Conservation (phyloP, 495 filamentous ascomycete species). For the Podospora pseudoanserina region DNA sequence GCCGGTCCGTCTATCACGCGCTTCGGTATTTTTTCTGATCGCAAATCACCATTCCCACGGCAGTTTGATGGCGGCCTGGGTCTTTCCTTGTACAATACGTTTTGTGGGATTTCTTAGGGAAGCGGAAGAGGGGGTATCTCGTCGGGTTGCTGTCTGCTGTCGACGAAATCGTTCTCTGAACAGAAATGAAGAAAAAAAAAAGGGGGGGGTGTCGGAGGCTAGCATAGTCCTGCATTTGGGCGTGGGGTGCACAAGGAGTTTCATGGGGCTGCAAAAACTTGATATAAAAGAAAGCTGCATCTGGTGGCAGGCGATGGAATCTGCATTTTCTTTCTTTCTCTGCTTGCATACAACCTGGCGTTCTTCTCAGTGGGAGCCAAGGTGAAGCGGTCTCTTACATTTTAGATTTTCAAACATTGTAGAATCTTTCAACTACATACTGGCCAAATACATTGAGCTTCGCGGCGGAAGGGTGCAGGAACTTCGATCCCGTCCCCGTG, state of each 20-base stretch:
- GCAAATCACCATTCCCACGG: background rate
- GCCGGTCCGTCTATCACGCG: background rate
- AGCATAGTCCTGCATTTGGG: background rate
- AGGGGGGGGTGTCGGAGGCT: background rate
- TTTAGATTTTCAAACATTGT: background rate
- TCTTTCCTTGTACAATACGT: background rate
- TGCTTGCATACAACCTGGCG: background rate
- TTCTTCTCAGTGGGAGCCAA: background rate
- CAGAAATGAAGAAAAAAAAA: conserved; percentile 2
- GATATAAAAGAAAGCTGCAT: background rate
- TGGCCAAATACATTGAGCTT: conserved; percentile 14
- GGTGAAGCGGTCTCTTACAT: background rate
- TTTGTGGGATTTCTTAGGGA: background rate
- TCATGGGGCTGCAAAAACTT: background rate
- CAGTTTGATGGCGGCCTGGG: background rate
- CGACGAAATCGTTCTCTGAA: background rate
- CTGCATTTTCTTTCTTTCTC: background rate
- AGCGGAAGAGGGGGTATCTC: background rate
- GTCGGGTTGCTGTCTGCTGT: background rate
- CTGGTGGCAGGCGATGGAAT: background rate
- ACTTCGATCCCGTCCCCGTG: background rate
- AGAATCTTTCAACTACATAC: background rate
- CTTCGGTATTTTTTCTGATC: background rate
- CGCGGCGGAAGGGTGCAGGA: background rate
- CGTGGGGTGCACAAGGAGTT: background rate